Percentiles rank a stretch among this genome's conserved stretches.
Evolutionary conservation across 768 basidiomycete species (phyloP).

Genomic region (Russula griseocarnosa): DNA sequence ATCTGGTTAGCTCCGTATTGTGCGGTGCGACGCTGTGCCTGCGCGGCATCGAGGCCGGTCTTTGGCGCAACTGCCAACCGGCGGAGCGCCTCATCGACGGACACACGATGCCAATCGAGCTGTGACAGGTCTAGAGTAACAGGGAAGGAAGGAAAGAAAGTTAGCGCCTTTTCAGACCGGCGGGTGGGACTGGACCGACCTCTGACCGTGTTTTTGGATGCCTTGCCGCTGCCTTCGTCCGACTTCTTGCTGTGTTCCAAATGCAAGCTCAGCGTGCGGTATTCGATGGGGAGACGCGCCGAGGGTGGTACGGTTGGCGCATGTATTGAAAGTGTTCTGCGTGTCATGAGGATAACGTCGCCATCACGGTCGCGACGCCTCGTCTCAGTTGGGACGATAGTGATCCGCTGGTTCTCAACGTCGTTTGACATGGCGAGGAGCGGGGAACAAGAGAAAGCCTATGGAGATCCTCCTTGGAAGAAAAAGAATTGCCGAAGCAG

Average conservation of each 20-base stretch:
- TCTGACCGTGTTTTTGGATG: conserved; percentile 10
- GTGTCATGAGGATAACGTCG: background rate
- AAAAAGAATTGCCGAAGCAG: no score
- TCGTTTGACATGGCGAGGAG: conserved; percentile 12
- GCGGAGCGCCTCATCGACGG: conserved; percentile 23
- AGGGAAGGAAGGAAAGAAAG: no score
- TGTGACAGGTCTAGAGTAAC: conserved; percentile 11
- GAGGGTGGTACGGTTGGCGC: conserved; percentile 10
- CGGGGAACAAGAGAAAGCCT: background rate
- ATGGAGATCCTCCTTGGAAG: background rate
- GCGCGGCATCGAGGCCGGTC: conserved; percentile 46
- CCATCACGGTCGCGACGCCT: background rate
- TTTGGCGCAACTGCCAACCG: conserved; percentile 41
- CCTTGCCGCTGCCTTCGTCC: background rate
- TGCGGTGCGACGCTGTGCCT: conserved; percentile 45
- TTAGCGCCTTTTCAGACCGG: background rate
- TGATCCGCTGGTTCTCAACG: conserved; percentile 17
- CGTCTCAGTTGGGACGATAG: background rate
- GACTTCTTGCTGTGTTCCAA: conserved; percentile 1
- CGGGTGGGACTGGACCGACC: conserved; percentile 1
- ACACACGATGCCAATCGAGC: conserved; percentile 25
- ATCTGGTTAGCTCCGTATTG: conserved; percentile 49
- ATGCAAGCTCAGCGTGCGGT: conserved; percentile 27
- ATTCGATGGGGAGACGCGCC: conserved; percentile 26
- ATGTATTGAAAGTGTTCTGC: conserved; percentile 15